These are phyloP conservation scores for Alternaria alternata DNA, from an alignment of 2,329 filamentous ascomycete species.

Conservation along the genomic window DNA sequence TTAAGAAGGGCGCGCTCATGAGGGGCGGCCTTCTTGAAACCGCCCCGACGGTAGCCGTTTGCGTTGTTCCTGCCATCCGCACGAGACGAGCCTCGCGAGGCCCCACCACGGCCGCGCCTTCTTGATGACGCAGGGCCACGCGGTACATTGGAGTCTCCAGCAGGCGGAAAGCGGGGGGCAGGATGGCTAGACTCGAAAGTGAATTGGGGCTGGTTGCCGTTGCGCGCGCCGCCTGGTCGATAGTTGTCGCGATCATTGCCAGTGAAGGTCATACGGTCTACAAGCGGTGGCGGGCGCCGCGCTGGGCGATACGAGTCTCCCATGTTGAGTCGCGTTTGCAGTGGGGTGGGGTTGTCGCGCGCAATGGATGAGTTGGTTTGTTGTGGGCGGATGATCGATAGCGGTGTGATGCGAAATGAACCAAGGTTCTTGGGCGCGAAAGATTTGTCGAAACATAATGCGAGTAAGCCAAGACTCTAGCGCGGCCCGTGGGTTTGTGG, in stretches of 20 bases:
- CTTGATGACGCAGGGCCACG: conserved; percentile 19
- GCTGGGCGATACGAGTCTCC: conserved; percentile 40
- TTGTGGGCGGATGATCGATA: conserved; percentile 3
- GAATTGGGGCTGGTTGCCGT: conserved; percentile 39
- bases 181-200: conserved; percentile 43
- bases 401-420: conserved; percentile 10
- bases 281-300: conserved; percentile 31
- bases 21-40: conserved; percentile 44
- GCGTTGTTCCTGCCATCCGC: conserved; percentile 28
- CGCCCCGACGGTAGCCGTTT: conserved; percentile 25
- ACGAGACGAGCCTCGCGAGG: conserved; percentile 22
- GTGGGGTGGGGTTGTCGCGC: conserved; percentile 9
- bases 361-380: background rate
- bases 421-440: conserved; percentile 19
- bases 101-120: conserved; percentile 31
- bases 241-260: conserved; percentile 39
- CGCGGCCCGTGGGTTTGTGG: conserved; percentile 14
- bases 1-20: conserved; percentile 57
- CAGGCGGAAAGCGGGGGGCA: conserved; percentile 41
- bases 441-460: conserved; percentile 19
- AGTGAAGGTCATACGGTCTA: conserved; percentile 43
- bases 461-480: conserved; percentile 25
- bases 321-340: conserved; percentile 24
- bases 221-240: conserved; percentile 28
- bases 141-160: conserved; percentile 32